Evolutionary conservation across 78 protist genomes (phyloP).

Genomic region (Dictyostelium capitatum): DNA sequence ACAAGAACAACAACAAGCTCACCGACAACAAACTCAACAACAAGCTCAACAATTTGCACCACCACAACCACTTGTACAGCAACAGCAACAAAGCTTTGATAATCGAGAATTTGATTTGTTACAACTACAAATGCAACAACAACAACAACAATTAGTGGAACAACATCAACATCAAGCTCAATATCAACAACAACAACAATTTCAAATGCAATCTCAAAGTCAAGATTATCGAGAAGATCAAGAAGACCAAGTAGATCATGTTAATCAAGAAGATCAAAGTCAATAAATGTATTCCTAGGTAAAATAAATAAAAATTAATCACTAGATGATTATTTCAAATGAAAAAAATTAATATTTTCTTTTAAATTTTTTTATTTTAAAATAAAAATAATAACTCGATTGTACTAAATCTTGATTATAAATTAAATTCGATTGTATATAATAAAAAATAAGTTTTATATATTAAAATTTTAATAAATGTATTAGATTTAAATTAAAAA

Average conservation of each 20-base stretch:
- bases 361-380: too few species aligned
- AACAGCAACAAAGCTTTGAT: neutral
- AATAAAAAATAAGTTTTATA: too few species aligned
- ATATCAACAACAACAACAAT: conserved; percentile 9
- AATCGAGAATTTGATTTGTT: neutral
- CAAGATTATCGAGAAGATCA: neutral
- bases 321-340: too few species aligned
- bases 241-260: neutral
- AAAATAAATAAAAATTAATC: too few species aligned
- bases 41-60: neutral
- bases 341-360: too few species aligned
- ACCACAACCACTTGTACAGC: neutral
- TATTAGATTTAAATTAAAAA: too few species aligned
- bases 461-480: too few species aligned
- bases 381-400: too few species aligned
- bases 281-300: too few species aligned
- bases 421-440: too few species aligned
- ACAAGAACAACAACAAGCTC: neutral
- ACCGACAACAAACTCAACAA: neutral
- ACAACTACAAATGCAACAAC: neutral
- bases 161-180: neutral
- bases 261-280: neutral
- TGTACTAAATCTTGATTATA: too few species aligned
- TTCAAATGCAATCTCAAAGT: neutral
- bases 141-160: neutral